These are phyloP conservation scores for Penicillium decumbens DNA, from an alignment of 2,329 filamentous ascomycete genomes.

Conservation along the genomic window DNA sequence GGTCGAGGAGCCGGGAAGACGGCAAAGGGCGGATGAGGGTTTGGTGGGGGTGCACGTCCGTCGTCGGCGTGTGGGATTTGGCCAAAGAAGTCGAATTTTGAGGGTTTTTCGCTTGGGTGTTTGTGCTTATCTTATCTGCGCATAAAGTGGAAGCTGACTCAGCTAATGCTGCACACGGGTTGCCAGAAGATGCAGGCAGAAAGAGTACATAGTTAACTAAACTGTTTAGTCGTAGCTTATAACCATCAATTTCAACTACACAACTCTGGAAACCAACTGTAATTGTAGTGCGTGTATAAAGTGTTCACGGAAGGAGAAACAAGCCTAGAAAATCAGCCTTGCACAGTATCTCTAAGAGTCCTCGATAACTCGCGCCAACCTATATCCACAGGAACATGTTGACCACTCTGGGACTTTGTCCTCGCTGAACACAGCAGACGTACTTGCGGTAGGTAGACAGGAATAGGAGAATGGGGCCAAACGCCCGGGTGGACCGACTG, in stretches of 20 bases:
- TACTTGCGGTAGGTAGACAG: too few species aligned
- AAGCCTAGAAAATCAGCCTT: too few species aligned
- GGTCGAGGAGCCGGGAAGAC: constrained; percentile 16
- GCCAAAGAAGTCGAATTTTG: constrained; percentile 41
- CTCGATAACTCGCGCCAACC: too few species aligned
- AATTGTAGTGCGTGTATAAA: not conserved
- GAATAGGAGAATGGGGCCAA: too few species aligned
- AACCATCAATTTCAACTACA: not conserved
- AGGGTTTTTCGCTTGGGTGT: constrained; percentile 45
- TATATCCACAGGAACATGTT: too few species aligned
- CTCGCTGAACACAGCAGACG: too few species aligned
- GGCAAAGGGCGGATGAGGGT: constrained; percentile 21
- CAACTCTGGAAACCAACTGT: not conserved
- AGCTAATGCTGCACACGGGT: constrained; percentile 10
- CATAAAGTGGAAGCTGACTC: constrained; percentile 30
- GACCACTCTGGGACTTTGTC: too few species aligned
- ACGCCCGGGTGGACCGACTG: not conserved
- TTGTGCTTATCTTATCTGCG: constrained; percentile 47
- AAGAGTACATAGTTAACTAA: not conserved
- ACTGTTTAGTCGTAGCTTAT: too few species aligned
- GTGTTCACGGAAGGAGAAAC: too few species aligned
- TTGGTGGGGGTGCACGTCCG: constrained; percentile 25
- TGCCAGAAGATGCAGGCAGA: not conserved
- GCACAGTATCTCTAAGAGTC: too few species aligned
- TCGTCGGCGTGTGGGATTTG: constrained; percentile 38